These are phyloP conservation scores for Krasilnikovozyma curviuscula DNA, from an alignment of 768 basidiomycete genomes.

Conservation along the genomic window DNA sequence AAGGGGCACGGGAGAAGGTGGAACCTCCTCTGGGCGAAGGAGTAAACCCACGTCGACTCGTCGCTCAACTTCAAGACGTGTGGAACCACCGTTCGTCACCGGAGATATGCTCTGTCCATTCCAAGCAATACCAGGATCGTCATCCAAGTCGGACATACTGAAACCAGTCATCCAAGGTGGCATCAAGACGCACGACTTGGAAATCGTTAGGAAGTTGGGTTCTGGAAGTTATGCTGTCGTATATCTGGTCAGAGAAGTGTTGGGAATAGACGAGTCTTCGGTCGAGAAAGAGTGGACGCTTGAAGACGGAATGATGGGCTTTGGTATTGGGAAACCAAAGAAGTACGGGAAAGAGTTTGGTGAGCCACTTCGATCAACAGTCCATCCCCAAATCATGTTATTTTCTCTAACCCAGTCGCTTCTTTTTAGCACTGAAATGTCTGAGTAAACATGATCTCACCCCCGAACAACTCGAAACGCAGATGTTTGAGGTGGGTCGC, in stretches of 20 bases:
- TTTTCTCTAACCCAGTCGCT: conserved; percentile 41
- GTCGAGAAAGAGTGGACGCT: conserved; percentile 11
- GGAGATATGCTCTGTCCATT: too few species aligned
- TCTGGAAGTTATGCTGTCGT: conserved; percentile 85
- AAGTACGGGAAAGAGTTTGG: conserved; percentile 22
- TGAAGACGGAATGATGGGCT: conserved; percentile 9
- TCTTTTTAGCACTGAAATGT: conserved; percentile 76
- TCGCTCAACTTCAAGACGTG: neutral
- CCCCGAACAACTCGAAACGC: conserved; percentile 65
- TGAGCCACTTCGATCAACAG: conserved; percentile 31
- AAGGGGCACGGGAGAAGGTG: neutral
- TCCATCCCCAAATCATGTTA: conserved; percentile 29
- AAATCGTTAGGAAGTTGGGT: conserved; percentile 69
- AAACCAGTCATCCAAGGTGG: neutral
- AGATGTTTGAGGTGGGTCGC: conserved; percentile 62
- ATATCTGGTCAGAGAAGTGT: conserved; percentile 46
- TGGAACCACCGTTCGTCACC: neutral
- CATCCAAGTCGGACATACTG: too few species aligned
- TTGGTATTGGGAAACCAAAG: neutral
- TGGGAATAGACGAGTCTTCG: conserved; percentile 13
- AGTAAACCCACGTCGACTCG: neutral
- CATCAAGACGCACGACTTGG: conserved; percentile 34
- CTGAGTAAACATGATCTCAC: conserved; percentile 84
- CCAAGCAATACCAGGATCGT: too few species aligned
- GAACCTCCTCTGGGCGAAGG: neutral